Evolutionary conservation across 306 rosid genomes (phyloP), one percentile per base, ranked within the genome.

Genomic region (Styphnolobium japonicum): DNA sequence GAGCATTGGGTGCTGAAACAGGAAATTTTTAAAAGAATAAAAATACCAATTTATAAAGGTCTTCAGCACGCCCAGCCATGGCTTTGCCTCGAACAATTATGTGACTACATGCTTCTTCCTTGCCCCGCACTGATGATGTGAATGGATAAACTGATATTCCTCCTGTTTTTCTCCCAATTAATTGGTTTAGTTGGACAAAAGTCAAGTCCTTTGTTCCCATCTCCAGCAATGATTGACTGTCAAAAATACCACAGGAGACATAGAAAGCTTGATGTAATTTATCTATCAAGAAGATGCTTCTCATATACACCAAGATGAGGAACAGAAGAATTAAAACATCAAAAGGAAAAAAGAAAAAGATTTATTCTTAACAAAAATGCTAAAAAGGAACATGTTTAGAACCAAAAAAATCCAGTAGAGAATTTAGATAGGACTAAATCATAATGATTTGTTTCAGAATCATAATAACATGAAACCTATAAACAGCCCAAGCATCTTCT

Each of bases 161-260:
- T 76, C 99, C 99, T 0, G 99, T 95, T 86, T 95, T 95, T 79
- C 99, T 93, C 81, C 99, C 97, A 55, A 91, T 93, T 86, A 95
- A 88, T 86, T 95, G 98, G 86, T 89, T 91, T 72, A 95, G 92
- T 81, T 95, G 97, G 88, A 95, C 99, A 87, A 95, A 95, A 60
- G 83, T 88, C 86, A 91, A 82, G 79, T 95, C 99, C 87, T 95
- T 93, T 71, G 99, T 95, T 67, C 99, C 99, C 99, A 95, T 95
- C 91, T 93, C 97, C 79, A 93, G 89, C 96, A 95, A 84, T 71
- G 99, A 95, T 86, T 93, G 99, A 74, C 99, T 91, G 93, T 71
- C 80, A 90, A 85, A 79, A 82, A 64, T 49, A 78, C 61, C 73
- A 73, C 43, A 29, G 33, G 60, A 67, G 36, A 81, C 82, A 82